Evolutionary conservation across 2,329 filamentous ascomycete genomes (phyloP).

Genomic region (Xylariaceae sp.): DNA sequence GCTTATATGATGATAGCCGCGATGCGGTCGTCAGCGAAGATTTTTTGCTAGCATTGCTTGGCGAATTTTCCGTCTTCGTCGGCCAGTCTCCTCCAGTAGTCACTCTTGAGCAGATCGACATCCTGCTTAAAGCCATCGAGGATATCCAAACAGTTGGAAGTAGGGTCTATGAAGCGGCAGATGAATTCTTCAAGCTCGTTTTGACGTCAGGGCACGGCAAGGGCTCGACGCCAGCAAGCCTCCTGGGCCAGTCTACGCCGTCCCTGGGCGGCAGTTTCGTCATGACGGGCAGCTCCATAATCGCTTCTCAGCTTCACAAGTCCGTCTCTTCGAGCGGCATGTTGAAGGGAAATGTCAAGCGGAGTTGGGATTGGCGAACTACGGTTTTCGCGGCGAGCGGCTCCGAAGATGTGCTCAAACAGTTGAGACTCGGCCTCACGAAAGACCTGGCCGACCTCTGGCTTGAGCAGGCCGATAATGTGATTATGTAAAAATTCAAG

Average conservation of each 20-base stretch:
- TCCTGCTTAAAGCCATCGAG: conserved; percentile 55
- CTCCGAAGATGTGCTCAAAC: conserved; percentile 64
- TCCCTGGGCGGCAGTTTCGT: conserved; percentile 56
- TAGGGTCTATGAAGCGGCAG: conserved; percentile 66
- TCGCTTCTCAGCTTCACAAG: conserved; percentile 57
- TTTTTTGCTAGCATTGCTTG: conserved; percentile 74
- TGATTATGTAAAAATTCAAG: conserved; percentile 35
- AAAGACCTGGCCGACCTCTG: conserved; percentile 67
- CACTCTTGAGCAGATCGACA: conserved; percentile 65
- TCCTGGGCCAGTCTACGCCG: conserved; percentile 50
- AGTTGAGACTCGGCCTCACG: conserved; percentile 67
- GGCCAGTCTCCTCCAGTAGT: conserved; percentile 52
- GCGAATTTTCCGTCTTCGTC: conserved; percentile 75
- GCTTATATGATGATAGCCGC: conserved; percentile 73
- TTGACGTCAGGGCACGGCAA: conserved; percentile 63
- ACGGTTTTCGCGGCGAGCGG: conserved; percentile 51
- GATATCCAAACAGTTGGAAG: conserved; percentile 66
- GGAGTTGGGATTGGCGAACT: conserved; percentile 67
- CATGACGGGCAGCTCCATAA: conserved; percentile 67
- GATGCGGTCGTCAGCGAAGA: conserved; percentile 86
- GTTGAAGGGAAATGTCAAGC: conserved; percentile 41
- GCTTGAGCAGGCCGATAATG: conserved; percentile 59
- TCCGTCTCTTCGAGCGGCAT: conserved; percentile 41
- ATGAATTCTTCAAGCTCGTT: conserved; percentile 72
- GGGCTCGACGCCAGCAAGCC: conserved; percentile 57